Base-by-base conservation (phyloP, 805 yeast species). In the Ogataea saltuana region DNA sequence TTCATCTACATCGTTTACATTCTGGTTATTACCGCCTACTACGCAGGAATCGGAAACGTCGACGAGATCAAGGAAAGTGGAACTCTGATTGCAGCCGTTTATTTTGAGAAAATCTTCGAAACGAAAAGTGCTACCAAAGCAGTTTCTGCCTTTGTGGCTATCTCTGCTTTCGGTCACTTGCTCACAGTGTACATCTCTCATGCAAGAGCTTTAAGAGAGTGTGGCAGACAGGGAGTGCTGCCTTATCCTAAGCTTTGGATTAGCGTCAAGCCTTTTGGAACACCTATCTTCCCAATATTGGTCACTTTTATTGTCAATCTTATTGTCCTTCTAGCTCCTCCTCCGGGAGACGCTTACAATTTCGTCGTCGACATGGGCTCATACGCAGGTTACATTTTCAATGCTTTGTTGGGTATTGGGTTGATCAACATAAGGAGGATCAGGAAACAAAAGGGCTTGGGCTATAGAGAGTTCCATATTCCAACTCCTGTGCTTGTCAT, bases 301-400 rank as follows among this genome's bases (percentile, higher is more conserved):
- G 84, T 84, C 62, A 95, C 87, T 60, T 86, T 87, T 78, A 63
- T 82, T 34, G 82, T 86, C 13, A 85, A 90, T 68, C 65, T 83
- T 30, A 71, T 87, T 40, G 81, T 88, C 37, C 78, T 88, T 47
- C 58, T 85, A 34, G 93, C 91, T 4, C 87, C 88, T 31, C 91
- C 93, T 15, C 86, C 90, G 19, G 95, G 93, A 44, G 95, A 86
- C 59, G 95, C 95, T 36, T 87, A 85, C 69, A 83, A 85, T 63
- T 84, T 88, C 61, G 79, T 87, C 53, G 62, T 85, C 63, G 86
- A 88, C 65, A 72, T 88, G 69, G 83, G 85, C 54, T 81, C 91
- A 2, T 87, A 87, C 62, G 91, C 95, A 38, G 75, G 82, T 68
- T 83, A 87, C 58, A 82, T 87, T 39, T 83, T 87, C 56, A 83